Conservation (phyloP, 192 early-diverging fungal species). For the Backusella westeae region DNA sequence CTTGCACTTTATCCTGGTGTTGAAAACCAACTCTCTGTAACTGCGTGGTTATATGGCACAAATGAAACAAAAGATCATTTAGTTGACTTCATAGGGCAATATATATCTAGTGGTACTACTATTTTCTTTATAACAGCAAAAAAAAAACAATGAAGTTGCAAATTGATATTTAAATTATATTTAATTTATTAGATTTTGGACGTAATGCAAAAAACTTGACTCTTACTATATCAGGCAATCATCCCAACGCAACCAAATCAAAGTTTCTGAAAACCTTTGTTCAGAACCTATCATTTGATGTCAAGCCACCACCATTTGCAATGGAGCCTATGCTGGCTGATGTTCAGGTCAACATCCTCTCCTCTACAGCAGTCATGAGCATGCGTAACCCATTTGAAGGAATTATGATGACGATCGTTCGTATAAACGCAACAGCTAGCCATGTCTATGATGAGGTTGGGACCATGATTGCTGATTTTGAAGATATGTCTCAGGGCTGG, state of each 20-base stretch:
- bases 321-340: constrained; percentile 18
- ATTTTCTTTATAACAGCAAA: neutral
- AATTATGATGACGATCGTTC: constrained; percentile 17
- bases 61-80: neutral
- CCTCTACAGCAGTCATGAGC: constrained; percentile 29
- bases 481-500: constrained; percentile 24
- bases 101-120: constrained; percentile 14
- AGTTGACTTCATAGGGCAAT: constrained; percentile 22
- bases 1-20: constrained; percentile 16
- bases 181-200: neutral
- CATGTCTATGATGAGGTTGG: constrained; percentile 22
- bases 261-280: constrained; percentile 20
- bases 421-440: constrained; percentile 29
- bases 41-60: constrained; percentile 10
- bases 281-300: constrained; percentile 13
- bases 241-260: constrained; percentile 20
- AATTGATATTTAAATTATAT: neutral
- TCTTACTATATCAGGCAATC: constrained; percentile 30
- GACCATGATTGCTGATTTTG: constrained; percentile 28
- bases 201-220: constrained; percentile 11
- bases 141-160: neutral
- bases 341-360: constrained; percentile 32
- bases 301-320: constrained; percentile 17
- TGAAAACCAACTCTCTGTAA: constrained; percentile 10
- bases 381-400: constrained; percentile 31